Conservation (phyloP, 768 basidiomycete genomes). For the Amanita subjunquillea region DNA sequence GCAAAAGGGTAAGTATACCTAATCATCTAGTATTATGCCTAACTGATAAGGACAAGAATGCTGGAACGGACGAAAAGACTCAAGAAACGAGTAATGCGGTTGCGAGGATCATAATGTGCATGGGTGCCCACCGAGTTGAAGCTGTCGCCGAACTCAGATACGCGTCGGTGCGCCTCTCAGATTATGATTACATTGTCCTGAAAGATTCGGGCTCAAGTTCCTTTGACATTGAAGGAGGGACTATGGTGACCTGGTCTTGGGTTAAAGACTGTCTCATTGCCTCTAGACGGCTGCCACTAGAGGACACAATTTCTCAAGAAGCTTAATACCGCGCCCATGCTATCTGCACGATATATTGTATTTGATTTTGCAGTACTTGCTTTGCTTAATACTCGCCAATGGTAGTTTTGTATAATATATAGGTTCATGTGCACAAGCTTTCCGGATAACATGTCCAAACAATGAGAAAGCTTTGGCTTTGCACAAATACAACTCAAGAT, state of each 20-base stretch:
- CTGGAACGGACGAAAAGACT: constrained; percentile 19
- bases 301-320: constrained; percentile 15
- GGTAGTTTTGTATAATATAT: neutral
- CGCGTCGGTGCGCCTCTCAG: constrained; percentile 22
- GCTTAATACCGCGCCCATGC: constrained; percentile 4
- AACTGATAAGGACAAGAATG: constrained; percentile 12
- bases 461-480: neutral
- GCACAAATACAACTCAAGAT: constrained; percentile 10
- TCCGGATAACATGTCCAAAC: neutral
- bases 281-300: constrained; percentile 22
- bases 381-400: neutral
- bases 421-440: neutral
- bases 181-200: constrained; percentile 57
- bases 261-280: constrained; percentile 71
- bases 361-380: neutral
- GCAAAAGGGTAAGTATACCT: constrained; percentile 21
- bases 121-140: constrained; percentile 70
- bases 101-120: constrained; percentile 60
- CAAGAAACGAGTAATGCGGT: constrained; percentile 35
- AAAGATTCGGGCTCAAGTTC: constrained; percentile 31
- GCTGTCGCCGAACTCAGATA: constrained; percentile 39
- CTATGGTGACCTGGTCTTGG: constrained; percentile 51
- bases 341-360: constrained; percentile 10
- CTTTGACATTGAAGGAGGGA: constrained; percentile 17
- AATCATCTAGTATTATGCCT: neutral